These are phyloP conservation scores for Coemansia sp. DNA, from an alignment of 192 early-diverging fungal genomes.

Conservation along the genomic window DNA sequence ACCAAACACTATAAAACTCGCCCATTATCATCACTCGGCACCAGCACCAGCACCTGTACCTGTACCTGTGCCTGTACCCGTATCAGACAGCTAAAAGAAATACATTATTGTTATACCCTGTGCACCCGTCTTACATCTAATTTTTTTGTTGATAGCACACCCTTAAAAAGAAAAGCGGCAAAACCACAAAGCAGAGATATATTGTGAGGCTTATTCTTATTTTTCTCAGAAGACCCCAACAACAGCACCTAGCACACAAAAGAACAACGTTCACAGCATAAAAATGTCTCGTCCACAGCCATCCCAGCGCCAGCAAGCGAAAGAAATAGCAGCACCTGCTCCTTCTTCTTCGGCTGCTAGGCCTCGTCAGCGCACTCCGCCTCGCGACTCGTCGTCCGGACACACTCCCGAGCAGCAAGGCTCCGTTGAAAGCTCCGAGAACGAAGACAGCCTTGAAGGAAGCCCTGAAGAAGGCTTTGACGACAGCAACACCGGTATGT, in stretches of 20 bases:
- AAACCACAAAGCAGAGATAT: not conserved
- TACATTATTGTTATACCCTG: not conserved
- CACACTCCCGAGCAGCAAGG: slow-evolving; percentile 3
- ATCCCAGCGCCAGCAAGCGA: slow-evolving; percentile 11
- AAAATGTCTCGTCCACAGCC: slow-evolving; percentile 28
- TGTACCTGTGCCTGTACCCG: not conserved
- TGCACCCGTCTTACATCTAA: slow-evolving; percentile 8
- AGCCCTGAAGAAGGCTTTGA: slow-evolving; percentile 1
- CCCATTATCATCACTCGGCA: not conserved
- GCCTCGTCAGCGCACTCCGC: slow-evolving; percentile 20
- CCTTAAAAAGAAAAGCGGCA: not conserved
- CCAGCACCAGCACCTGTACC: not conserved
- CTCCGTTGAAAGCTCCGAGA: slow-evolving; percentile 14
- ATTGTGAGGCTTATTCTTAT: not conserved
- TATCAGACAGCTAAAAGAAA: slow-evolving; percentile 1
- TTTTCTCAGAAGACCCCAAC: no score
- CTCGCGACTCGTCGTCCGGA: slow-evolving; percentile 5
- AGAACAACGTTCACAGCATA: not conserved
- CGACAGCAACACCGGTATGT: slow-evolving; percentile 4
- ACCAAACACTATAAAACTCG: not conserved
- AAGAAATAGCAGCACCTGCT: not conserved
- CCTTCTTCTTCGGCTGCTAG: slow-evolving; percentile 2
- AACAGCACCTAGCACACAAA: slow-evolving; percentile 1
- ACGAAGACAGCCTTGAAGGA: not conserved
- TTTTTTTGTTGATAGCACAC: not conserved